phyloP scores from a whole-genome alignment of 2,329 filamentous ascomycete species.

The Curvularia lunata region DNA sequence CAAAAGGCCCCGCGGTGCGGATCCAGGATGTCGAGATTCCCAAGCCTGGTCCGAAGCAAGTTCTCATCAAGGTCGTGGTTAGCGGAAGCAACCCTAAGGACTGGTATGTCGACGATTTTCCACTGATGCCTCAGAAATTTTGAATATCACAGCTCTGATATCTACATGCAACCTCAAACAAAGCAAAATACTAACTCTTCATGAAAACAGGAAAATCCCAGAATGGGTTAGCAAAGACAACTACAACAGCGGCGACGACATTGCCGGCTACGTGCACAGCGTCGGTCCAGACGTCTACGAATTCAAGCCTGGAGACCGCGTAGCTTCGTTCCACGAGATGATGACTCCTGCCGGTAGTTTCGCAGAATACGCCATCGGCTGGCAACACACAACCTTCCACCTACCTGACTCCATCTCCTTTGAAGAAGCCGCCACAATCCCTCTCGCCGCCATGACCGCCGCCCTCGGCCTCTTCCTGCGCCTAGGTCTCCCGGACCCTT shows the following conservation, averaged over 20 bases:
- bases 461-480: constrained; percentile 54
- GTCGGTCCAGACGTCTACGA: constrained; percentile 63
- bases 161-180: neutral
- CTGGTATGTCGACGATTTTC: constrained; percentile 44
- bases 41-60: constrained; percentile 40
- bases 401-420: constrained; percentile 58
- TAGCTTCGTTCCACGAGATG: constrained; percentile 65
- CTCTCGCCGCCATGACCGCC: constrained; percentile 55
- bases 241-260: constrained; percentile 61
- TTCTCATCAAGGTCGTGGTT: constrained; percentile 51
- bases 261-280: constrained; percentile 61
- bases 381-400: constrained; percentile 63
- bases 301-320: constrained; percentile 64
- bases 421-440: constrained; percentile 57
- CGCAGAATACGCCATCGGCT: constrained; percentile 67
- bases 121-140: neutral
- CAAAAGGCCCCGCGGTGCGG: constrained; percentile 40
- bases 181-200: neutral
- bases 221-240: constrained; percentile 24
- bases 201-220: constrained; percentile 42
- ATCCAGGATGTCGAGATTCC: constrained; percentile 49
- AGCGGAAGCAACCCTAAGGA: constrained; percentile 57
- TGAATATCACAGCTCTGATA: neutral
- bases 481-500: constrained; percentile 53
- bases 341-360: constrained; percentile 59